Percentiles rank a stretch among this genome's conserved stretches.
Conservation (phyloP, 345 rosid species). For the Aquilaria yunnanensis region DNA sequence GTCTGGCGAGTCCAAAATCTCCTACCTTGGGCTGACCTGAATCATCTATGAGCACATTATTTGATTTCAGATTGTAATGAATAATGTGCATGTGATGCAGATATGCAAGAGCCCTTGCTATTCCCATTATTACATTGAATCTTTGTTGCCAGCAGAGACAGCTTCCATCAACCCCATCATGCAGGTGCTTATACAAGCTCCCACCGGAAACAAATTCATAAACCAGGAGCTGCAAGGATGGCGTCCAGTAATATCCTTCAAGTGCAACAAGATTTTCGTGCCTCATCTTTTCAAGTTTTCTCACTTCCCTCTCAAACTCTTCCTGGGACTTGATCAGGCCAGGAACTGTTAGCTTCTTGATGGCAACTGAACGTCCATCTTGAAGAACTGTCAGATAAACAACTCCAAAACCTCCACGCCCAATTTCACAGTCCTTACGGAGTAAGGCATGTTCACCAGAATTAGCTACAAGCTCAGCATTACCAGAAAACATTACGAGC, state of each 20-base stretch:
- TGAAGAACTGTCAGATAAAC: conserved; percentile 64
- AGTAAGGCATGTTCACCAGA: conserved; percentile 67
- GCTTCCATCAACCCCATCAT: conserved; percentile 30
- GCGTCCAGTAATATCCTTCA: conserved; percentile 92
- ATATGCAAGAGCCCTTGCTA: conserved; percentile 72
- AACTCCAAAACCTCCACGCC: conserved; percentile 90
- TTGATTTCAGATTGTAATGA: conserved; percentile 88
- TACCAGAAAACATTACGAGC: conserved; percentile 92
- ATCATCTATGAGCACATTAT: conserved; percentile 60
- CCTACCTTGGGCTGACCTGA: conserved; percentile 72
- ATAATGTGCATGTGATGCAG: conserved; percentile 56
- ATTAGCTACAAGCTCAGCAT: conserved; percentile 48
- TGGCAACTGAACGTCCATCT: conserved; percentile 77
- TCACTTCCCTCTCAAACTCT: conserved; percentile 78
- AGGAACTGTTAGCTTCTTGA: conserved; percentile 76
- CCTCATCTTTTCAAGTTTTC: conserved; percentile 57
- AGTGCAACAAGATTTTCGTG: conserved; percentile 65
- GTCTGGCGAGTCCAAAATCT: conserved; percentile 69
- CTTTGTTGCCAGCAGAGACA: conserved; percentile 75
- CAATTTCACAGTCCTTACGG: conserved; percentile 81
- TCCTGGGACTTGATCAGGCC: conserved; percentile 77
- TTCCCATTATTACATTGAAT: conserved; percentile 65
- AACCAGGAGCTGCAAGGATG: conserved; percentile 75
- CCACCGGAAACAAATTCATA: conserved; percentile 61
- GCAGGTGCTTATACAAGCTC: conserved; percentile 68